phyloP scores from a whole-genome alignment of 768 basidiomycete species.

The Agaricus sinodeliciosus region DNA sequence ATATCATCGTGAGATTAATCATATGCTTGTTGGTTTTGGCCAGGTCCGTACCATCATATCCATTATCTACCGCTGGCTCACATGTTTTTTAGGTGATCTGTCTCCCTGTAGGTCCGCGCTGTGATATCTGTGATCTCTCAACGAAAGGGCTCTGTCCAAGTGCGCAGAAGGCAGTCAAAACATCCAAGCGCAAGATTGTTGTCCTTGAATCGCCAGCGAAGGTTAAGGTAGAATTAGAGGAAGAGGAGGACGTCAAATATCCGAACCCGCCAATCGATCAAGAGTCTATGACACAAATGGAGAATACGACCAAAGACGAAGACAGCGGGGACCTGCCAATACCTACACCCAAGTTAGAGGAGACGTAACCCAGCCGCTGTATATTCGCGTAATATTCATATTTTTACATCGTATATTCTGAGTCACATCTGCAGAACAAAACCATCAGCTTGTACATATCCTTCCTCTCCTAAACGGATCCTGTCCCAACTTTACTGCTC shows the following conservation, averaged over 20 bases:
- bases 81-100: constrained; percentile 48
- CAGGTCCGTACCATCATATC: constrained; percentile 41
- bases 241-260: constrained; percentile 13
- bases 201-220: constrained; percentile 21
- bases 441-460: too few relatives aligned
- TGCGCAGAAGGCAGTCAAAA: constrained; percentile 25
- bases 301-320: constrained; percentile 6
- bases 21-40: constrained; percentile 78
- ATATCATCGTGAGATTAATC: constrained; percentile 70
- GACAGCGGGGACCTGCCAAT: neutral
- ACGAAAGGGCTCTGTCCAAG: constrained; percentile 60
- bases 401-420: too few relatives aligned
- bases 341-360: neutral
- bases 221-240: constrained; percentile 28
- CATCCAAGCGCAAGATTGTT: constrained; percentile 21
- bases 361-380: too few relatives aligned
- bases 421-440: too few relatives aligned
- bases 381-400: too few relatives aligned
- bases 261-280: constrained; percentile 4
- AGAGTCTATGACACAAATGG: constrained; percentile 2
- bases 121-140: constrained; percentile 56
- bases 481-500: too few relatives aligned
- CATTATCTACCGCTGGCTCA: neutral
- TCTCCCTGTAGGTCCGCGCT: constrained; percentile 57
- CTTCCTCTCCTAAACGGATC: too few relatives aligned